Evolutionary conservation across 164 flowering plant genomes (phyloP).

Genomic region (Hamamelis virginiana): DNA sequence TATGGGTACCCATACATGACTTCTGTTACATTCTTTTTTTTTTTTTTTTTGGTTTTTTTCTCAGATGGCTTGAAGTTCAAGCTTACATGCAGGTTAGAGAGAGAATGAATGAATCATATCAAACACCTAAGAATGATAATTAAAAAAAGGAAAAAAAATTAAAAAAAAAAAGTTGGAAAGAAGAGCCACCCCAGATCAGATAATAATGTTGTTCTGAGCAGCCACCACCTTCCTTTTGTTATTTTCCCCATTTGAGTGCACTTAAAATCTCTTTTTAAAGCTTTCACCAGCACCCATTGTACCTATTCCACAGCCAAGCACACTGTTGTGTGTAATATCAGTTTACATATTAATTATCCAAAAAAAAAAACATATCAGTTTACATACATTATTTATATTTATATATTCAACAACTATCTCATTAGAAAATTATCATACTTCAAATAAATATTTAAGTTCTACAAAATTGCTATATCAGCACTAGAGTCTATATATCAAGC

Average conservation of each 20-base stretch:
- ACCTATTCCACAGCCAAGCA: slow-evolving; percentile 79
- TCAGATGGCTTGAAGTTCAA: slow-evolving; percentile 17
- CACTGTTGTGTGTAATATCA: slow-evolving; percentile 48
- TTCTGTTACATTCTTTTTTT: slow-evolving; percentile 13
- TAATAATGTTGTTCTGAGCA: slow-evolving; percentile 42
- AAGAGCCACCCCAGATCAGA: slow-evolving; percentile 35
- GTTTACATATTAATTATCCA: slow-evolving; percentile 11
- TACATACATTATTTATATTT: too few relatives aligned
- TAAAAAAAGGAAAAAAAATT: slow-evolving; percentile 14
- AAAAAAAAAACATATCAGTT: background rate
- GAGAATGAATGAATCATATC: slow-evolving; percentile 39
- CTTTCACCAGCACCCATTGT: slow-evolving; percentile 31
- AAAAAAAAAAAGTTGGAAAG: slow-evolving; percentile 11
- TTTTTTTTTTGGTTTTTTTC: too few relatives aligned
- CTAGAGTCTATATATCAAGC: too few relatives aligned
- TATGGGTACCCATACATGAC: slow-evolving; percentile 16
- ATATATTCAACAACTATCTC: too few relatives aligned
- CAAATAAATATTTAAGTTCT: too few relatives aligned
- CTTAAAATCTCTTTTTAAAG: slow-evolving; percentile 22
- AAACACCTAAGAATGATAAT: slow-evolving; percentile 19
- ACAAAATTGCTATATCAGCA: too few relatives aligned
- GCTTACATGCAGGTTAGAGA: slow-evolving; percentile 20
- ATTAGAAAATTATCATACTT: too few relatives aligned
- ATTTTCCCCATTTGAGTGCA: slow-evolving; percentile 10
- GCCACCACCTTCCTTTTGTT: slow-evolving; percentile 20